Evolutionary conservation across 2,329 filamentous ascomycete species (phyloP).

Genomic region (Cytospora piceae): DNA sequence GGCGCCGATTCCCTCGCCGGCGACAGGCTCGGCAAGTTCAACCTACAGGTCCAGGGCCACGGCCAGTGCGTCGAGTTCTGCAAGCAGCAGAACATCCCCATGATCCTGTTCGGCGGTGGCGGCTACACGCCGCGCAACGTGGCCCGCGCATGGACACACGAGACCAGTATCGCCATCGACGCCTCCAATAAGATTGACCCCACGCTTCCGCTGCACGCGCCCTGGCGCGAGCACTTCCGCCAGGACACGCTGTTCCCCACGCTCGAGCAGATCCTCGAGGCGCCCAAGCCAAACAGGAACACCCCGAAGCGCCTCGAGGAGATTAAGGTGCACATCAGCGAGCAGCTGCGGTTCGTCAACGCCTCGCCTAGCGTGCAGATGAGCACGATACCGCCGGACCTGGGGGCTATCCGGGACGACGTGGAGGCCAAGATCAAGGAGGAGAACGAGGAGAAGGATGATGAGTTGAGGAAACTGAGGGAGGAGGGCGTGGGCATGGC

Average conservation of each 20-base stretch:
- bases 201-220: constrained; percentile 76
- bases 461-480: constrained; percentile 53
- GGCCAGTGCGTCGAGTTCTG: constrained; percentile 88
- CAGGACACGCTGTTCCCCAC: constrained; percentile 87
- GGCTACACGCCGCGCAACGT: constrained; percentile 98
- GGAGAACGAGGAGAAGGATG: constrained; percentile 62
- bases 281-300: constrained; percentile 78
- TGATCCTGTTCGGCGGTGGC: constrained; percentile 90
- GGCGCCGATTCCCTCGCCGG: constrained; percentile 94
- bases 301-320: constrained; percentile 74
- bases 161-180: constrained; percentile 87
- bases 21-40: constrained; percentile 92
- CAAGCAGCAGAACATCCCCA: constrained; percentile 77
- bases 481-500: constrained; percentile 62
- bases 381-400: constrained; percentile 76
- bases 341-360: constrained; percentile 85
- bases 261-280: constrained; percentile 71
- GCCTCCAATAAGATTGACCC: constrained; percentile 71
- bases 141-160: constrained; percentile 93
- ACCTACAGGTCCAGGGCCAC: constrained; percentile 93
- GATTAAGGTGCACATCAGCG: constrained; percentile 76
- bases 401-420: constrained; percentile 68
- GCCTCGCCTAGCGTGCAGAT: constrained; percentile 87
- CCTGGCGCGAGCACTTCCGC: constrained; percentile 87
- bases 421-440: constrained; percentile 71